phyloP scores from a whole-genome alignment of 768 basidiomycete genomes.

The Auricularia sp. region DNA sequence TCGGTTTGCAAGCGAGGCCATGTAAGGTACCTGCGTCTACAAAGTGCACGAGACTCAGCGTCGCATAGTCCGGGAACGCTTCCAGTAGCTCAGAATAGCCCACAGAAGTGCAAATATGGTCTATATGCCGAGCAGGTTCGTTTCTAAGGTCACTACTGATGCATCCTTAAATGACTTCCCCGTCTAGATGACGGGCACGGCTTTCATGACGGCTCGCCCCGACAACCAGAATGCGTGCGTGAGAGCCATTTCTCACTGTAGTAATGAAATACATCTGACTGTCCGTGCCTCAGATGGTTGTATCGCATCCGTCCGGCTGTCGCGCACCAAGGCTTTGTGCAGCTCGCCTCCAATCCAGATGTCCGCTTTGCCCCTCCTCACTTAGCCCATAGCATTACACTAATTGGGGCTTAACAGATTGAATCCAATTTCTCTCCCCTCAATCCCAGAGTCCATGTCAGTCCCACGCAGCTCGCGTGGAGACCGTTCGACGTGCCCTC shows the following conservation, averaged over 20 bases:
- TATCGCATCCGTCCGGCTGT: constrained; percentile 63
- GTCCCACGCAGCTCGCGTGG: constrained; percentile 60
- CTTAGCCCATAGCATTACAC: constrained; percentile 27
- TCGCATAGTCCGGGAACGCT: constrained; percentile 41
- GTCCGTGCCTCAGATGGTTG: constrained; percentile 35
- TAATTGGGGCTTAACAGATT: too few species aligned
- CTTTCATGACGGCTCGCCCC: constrained; percentile 49
- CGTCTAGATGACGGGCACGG: constrained; percentile 46
- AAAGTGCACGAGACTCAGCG: not conserved
- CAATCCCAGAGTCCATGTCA: constrained; percentile 51
- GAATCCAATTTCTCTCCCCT: constrained; percentile 50
- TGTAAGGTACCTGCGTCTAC: constrained; percentile 3
- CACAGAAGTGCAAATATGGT: constrained; percentile 54
- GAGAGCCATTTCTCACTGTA: constrained; percentile 15
- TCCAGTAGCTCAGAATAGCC: constrained; percentile 49
- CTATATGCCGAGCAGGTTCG: constrained; percentile 51
- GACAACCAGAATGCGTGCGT: constrained; percentile 41
- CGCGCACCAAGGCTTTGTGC: constrained; percentile 51
- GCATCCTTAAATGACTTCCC: not conserved
- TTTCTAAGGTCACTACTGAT: constrained; percentile 1
- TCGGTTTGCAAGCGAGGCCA: constrained; percentile 12
- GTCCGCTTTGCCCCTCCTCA: constrained; percentile 25
- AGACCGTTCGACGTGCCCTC: constrained; percentile 48
- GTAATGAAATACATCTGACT: not conserved
- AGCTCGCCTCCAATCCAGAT: constrained; percentile 47